Evolutionary conservation across 805 yeast species (phyloP), one percentile per base, ranked within the genome.

Genomic region (Kregervanrija fluxuum): DNA sequence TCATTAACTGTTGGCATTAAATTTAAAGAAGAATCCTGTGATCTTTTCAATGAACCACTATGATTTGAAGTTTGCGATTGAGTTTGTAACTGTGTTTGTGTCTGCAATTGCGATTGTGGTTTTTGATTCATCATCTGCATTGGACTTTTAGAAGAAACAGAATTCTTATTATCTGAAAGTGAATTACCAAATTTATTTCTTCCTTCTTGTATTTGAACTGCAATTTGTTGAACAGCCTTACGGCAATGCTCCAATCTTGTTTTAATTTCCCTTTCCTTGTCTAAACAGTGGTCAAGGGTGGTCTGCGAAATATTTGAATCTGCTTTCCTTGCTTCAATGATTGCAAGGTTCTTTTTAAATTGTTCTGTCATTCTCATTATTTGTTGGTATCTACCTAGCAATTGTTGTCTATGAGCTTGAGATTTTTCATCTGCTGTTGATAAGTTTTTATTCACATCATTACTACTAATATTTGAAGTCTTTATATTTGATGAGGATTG

Each of bases 241-340:
- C 73, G 75, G 52, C 73, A 77, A 39, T 73, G 73, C 16, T 71
- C 69, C 49, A 70, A 70, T 44, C 75, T 71, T 32, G 61, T 64
- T 46, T 66, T 72, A 51, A 75, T 55, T 34, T 74, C 73, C 14
- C 65, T 62, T 49, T 79, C 75, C 54, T 78, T 79, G 41, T 68
- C 70, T 11, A 68, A 67, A n/a, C 73, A 62, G 36, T 66, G 66
- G 4, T 68, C 60, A 34, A 70, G 46, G 42, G 71, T 74, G 6
- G 72, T 79, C 1, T 74, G 70, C 4, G 75, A 60, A 15, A 75
- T 51, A 28, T 63, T 65, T 10, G 70, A 68, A 34, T 70, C 68
- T 15, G 62, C 64, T 48, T 74, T 75, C 34, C 72, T 69, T 8
- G 69, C 69, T 43, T 74, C 77, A 38, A 80, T 66, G 12, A 70